Evolutionary conservation across 495 filamentous ascomycete genomes (phyloP).

Genomic region (Hypoxylon perforatum): DNA sequence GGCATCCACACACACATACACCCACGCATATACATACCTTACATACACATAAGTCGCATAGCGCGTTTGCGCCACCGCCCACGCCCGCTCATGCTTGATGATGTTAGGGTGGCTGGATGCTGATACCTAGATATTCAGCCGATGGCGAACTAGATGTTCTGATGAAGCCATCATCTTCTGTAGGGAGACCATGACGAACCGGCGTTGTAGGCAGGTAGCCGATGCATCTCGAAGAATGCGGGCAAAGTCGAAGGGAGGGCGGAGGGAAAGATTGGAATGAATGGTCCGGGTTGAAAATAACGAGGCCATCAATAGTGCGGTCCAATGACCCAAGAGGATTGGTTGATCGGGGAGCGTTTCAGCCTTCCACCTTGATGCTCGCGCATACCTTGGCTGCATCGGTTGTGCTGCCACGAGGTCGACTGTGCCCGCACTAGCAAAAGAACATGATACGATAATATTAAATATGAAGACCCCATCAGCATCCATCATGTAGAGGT

Average conservation of each 20-base stretch:
- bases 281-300: slow-evolving; percentile 29
- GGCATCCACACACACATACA: slow-evolving; percentile 4
- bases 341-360: slow-evolving; percentile 35
- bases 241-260: slow-evolving; percentile 12
- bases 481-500: slow-evolving; percentile 13
- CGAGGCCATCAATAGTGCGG: slow-evolving; percentile 21
- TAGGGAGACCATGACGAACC: not conserved
- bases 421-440: slow-evolving; percentile 35
- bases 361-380: slow-evolving; percentile 21
- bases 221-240: slow-evolving; percentile 40
- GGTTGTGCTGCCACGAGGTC: slow-evolving; percentile 40
- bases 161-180: slow-evolving; percentile 11
- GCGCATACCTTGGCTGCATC: slow-evolving; percentile 32
- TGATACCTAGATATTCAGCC: slow-evolving; percentile 22
- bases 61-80: slow-evolving; percentile 31
- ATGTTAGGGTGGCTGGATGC: slow-evolving; percentile 21
- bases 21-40: slow-evolving; percentile 7
- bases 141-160: slow-evolving; percentile 23
- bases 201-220: slow-evolving; percentile 30
- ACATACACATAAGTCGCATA: slow-evolving; percentile 19
- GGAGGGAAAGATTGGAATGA: slow-evolving; percentile 8
- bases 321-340: slow-evolving; percentile 27
- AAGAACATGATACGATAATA: slow-evolving; percentile 27
- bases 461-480: slow-evolving; percentile 14
- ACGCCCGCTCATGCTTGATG: slow-evolving; percentile 8